Base-by-base conservation (phyloP, 148 eudicot genomes). In the Suaeda aralocaspica region DNA sequence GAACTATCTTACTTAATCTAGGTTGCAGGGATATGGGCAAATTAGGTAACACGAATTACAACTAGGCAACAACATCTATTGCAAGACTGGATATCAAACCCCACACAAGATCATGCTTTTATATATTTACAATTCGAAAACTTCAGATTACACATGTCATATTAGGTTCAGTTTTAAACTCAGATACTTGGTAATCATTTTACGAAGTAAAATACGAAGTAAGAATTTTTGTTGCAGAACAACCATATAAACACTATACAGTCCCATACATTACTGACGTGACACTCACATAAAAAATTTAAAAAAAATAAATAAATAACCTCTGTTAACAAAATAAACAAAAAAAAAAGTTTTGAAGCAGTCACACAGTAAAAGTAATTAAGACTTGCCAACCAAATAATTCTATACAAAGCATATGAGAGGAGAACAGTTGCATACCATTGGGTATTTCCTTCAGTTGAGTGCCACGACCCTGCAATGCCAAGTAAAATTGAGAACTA, bases 401-500 rank as follows among this genome's bases (percentile, higher is more conserved):
- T 7, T 33, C 25, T 9, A 25, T 6, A 50, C 19, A 24, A 13
- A 60, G 8, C 41, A 36, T 31, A 21, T 25, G 16, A 13, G 18
- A 13, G 18, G 28, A 49, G 11, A 31, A 49, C 29, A 67, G 52
- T 30, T 22, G 21, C 46, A 41, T 90, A 94, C 98, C 97, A 74
- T 91, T 90, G 62, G 98, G 97, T 59, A 94, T 94, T 59, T 94
- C 98, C 77, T 91, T 91, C 69, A 94, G 74, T 39, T 85, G 87
- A 67, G 89, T 84, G 62, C 98, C 98, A 59, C 77, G 85, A 18
- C 98, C 98, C 98, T 94, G 97, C 83, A 88, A 65, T 73, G 61
- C 48, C 69, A 76, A 82, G 65, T 46, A 24, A 68, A 59, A 22
- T 65, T 41, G 34, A 71, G 63, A 77, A 72, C 22, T 31, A 70